Conservation (phyloP, 202 grass and related monocot species). For the Eragrostis tef region DNA sequence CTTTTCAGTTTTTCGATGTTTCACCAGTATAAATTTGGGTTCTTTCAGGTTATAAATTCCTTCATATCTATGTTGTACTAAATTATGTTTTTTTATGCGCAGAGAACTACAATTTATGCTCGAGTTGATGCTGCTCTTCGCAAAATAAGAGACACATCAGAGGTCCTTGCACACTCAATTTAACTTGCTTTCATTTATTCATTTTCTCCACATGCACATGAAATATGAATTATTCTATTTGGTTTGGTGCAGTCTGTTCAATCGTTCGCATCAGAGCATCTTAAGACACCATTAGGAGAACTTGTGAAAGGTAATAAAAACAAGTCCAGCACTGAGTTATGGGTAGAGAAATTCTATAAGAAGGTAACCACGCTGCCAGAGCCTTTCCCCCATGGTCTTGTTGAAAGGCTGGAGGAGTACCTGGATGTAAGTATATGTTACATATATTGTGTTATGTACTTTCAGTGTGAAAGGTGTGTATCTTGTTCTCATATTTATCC, state of each 20-base stretch:
- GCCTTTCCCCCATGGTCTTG: constrained; percentile 90
- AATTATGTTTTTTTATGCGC: constrained; percentile 43
- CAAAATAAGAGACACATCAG: constrained; percentile 93
- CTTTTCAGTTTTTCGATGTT: constrained; percentile 8
- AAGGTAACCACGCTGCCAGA: constrained; percentile 83
- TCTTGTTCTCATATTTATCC: constrained; percentile 28
- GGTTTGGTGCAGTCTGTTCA: constrained; percentile 72
- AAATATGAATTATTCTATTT: background rate
- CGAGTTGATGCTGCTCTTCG: constrained; percentile 94
- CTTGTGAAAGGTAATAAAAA: constrained; percentile 94
- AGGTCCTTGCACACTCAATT: constrained; percentile 61
- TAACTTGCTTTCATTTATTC: constrained; percentile 42
- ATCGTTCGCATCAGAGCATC: constrained; percentile 91
- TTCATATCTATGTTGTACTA: constrained; percentile 23
- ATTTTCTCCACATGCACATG: constrained; percentile 19
- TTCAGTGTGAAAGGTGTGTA: constrained; percentile 27
- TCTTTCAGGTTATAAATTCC: constrained; percentile 18
- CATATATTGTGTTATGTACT: constrained; percentile 24
- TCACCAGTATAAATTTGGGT: constrained; percentile 21
- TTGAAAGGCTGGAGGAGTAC: constrained; percentile 86
- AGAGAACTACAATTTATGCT: constrained; percentile 99
- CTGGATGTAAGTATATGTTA: constrained; percentile 78
- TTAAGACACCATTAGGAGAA: constrained; percentile 96
- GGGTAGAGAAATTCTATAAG: constrained; percentile 98
- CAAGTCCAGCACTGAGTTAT: constrained; percentile 81